Percentiles rank a stretch among this genome's conserved stretches.
phyloP scores from a whole-genome alignment of 1,284 basidiomycete species.

The Ceratobasidium sp. region DNA sequence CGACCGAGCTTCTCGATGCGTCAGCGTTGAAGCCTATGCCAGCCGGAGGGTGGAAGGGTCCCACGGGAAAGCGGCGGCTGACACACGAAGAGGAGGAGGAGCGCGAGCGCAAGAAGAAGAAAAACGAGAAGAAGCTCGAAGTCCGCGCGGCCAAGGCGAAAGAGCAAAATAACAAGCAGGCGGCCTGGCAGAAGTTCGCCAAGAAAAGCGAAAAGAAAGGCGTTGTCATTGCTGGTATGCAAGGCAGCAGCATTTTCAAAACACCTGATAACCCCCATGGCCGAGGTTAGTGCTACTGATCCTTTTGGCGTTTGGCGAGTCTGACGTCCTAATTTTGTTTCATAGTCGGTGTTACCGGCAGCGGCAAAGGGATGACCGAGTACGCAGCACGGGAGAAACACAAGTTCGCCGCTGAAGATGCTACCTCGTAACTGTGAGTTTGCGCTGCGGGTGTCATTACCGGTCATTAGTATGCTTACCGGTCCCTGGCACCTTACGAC shows the following conservation, averaged over 20 bases:
- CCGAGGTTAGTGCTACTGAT: slow-evolving; percentile 63
- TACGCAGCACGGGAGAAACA: slow-evolving; percentile 77
- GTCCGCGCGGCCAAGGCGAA: slow-evolving; percentile 84
- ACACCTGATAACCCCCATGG: slow-evolving; percentile 94
- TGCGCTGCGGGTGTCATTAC: neutral
- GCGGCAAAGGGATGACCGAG: slow-evolving; percentile 91
- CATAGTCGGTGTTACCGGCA: slow-evolving; percentile 91
- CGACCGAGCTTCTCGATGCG: slow-evolving; percentile 86
- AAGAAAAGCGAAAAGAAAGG: slow-evolving; percentile 97
- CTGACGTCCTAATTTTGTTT: slow-evolving; percentile 39
- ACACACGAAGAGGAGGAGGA: slow-evolving; percentile 83
- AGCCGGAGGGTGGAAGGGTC: slow-evolving; percentile 43
- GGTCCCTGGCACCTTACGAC: neutral
- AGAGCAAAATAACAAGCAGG: slow-evolving; percentile 87
- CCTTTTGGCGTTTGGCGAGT: slow-evolving; percentile 15
- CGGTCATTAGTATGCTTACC: too few species aligned
- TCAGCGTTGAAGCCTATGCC: slow-evolving; percentile 76
- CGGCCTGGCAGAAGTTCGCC: slow-evolving; percentile 96
- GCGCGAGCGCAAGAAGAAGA: slow-evolving; percentile 90
- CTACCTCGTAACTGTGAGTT: slow-evolving; percentile 47
- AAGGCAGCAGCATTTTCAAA: slow-evolving; percentile 93
- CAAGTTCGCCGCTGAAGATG: slow-evolving; percentile 68
- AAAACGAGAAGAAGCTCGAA: slow-evolving; percentile 95
- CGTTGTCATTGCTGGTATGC: slow-evolving; percentile 82
- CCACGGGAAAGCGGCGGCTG: slow-evolving; percentile 73